Conservation (phyloP, 73 alveolate genomes). For the Paramecium sexaurelia region DNA sequence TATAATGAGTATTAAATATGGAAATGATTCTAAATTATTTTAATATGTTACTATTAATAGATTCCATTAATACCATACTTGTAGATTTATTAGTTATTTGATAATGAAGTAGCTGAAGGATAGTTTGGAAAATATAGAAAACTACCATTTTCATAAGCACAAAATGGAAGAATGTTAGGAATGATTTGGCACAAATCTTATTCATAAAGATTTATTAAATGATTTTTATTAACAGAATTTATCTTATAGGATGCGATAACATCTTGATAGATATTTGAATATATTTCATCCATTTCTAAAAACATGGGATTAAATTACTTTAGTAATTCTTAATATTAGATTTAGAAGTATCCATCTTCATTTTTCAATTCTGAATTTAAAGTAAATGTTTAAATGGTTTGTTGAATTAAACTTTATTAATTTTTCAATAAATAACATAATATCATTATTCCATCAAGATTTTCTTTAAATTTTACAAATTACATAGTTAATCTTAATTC, state of each 20-base stretch:
- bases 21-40: neutral
- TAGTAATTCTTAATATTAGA: neutral
- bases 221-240: neutral
- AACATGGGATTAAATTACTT: neutral
- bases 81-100: neutral
- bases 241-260: neutral
- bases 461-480: neutral
- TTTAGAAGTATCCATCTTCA: neutral
- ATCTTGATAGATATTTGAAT: neutral
- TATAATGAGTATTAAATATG: neutral
- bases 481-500: neutral
- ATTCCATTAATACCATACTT: constrained; percentile 33
- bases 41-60: neutral
- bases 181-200: neutral
- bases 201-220: neutral
- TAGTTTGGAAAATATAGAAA: neutral
- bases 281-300: neutral
- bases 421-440: neutral
- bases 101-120: neutral
- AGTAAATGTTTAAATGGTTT: neutral
- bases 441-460: neutral
- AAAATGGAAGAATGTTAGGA: neutral
- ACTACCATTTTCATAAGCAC: neutral
- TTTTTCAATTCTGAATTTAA: neutral
- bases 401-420: neutral